Conservation (phyloP, 2,329 filamentous ascomycete genomes). For the Zymoseptoria passerinii region DNA sequence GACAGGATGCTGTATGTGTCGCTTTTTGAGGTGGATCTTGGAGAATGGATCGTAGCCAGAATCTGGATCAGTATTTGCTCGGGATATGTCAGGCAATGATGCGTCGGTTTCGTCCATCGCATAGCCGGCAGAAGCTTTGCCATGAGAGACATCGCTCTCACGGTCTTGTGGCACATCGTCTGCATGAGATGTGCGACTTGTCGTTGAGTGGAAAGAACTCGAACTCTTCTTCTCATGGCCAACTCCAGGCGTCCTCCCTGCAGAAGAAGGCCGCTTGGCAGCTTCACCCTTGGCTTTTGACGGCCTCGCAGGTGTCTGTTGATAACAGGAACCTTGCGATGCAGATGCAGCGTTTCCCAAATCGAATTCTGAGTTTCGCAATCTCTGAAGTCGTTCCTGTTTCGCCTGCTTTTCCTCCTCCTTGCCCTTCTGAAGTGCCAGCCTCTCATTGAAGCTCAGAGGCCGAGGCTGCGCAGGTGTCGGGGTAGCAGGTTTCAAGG, state of each 20-base stretch:
- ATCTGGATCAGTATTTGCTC: constrained; percentile 9
- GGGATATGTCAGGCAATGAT: constrained; percentile 5
- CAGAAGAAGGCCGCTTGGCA: constrained; percentile 10
- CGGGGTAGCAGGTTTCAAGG: constrained; percentile 6
- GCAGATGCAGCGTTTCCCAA: constrained; percentile 6
- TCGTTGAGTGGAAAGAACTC: constrained; percentile 3
- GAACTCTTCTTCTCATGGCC: constrained; percentile 2
- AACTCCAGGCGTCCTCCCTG: constrained; percentile 2
- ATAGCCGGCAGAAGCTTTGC: constrained; percentile 10
- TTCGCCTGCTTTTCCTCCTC: constrained; percentile 39
- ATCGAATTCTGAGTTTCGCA: constrained; percentile 32
- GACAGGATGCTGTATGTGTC: constrained; percentile 72
- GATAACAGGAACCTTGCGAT: background rate
- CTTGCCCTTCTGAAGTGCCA: constrained; percentile 56
- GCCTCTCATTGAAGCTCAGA: constrained; percentile 74
- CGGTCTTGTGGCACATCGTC: constrained; percentile 6
- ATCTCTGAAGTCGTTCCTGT: constrained; percentile 35
- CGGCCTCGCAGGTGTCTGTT: background rate
- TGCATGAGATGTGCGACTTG: constrained; percentile 6
- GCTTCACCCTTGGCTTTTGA: background rate
- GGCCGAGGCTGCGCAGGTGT: constrained; percentile 20
- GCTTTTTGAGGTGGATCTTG: constrained; percentile 69
- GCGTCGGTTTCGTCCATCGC: constrained; percentile 13
- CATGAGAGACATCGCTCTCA: constrained; percentile 5
- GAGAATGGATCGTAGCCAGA: constrained; percentile 79